Evolutionary conservation across 148 eudicot species (phyloP).

Genomic region (Dysphania ambrosioides): DNA sequence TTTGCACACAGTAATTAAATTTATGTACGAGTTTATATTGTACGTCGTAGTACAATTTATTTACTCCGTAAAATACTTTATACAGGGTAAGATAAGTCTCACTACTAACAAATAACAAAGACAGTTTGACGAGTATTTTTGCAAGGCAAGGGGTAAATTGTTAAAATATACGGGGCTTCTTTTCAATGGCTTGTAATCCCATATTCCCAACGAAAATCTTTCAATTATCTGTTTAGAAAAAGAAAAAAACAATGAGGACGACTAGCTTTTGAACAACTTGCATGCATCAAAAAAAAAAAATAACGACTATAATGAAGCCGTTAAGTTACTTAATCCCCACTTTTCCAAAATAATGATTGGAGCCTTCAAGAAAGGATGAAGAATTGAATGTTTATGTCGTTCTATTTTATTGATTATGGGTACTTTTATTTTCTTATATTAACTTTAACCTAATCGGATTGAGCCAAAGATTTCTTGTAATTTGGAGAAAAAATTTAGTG

Average conservation of each 20-base stretch:
- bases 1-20: too few species aligned
- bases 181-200: not conserved
- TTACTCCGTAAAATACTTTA: too few species aligned
- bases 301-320: not conserved
- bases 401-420: not conserved
- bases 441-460: not conserved
- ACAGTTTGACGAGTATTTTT: too few species aligned
- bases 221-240: not conserved
- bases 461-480: not conserved
- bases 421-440: not conserved
- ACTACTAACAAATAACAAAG: too few species aligned
- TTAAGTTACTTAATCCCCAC: constrained; percentile 14
- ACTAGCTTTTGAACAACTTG: not conserved
- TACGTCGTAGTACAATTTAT: too few species aligned
- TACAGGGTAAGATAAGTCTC: too few species aligned
- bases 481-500: too few species aligned
- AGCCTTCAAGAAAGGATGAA: not conserved
- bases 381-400: not conserved
- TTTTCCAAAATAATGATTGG: not conserved
- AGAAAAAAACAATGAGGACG: not conserved
- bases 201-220: not conserved
- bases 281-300: not conserved
- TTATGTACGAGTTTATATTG: too few species aligned
- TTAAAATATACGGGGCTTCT: not conserved
- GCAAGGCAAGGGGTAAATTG: too few species aligned